Evolutionary conservation across 192 early-diverging fungal genomes (phyloP), one percentile per base, ranked within the genome.

Genomic region (Bifiguratus adelaidae): DNA sequence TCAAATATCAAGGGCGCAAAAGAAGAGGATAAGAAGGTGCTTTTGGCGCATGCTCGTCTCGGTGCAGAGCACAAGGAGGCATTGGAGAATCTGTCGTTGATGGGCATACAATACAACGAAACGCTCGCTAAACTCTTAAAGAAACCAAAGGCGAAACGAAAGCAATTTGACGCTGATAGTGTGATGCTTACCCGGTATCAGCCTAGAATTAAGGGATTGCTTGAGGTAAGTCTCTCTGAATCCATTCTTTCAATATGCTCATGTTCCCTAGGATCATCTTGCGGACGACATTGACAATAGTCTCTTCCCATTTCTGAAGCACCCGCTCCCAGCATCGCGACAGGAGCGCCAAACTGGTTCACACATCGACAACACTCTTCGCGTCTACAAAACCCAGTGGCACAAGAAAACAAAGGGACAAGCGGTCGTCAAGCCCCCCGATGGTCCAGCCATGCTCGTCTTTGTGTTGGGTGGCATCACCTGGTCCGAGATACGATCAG

Each of bases 391-490:
- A 7, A 21, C 37, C 18, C 37, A 40, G 37, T 40, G 37, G 37
- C 37, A 40, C 5, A 40, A 40, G 37, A 40, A 40, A 21, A 21
- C 18, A 21, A 40, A 40, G 37, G 21, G 35, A 41, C 16, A 52
- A 44, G 48, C 30, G 6, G n/a, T 30, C 0, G 7, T 16, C 29
- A 21, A 53, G 48, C 32, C 55, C 53, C n/a, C 65, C 48, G 32
- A 48, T 11, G 83, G 85, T 18, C 65, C 79, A 3, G 67, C 82
- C 26, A 34, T 88, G n/a, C 71, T 89, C 38, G 63, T 92, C 6
- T 91, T 92, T 52, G 69, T 91, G n/a, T 67, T 86, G 30, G 89
- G 89, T 24, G 89, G 89, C 15, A 55, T 83, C 16, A 78, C 81
- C 3, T 82, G 78, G 44, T 82, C 86, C 9, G 89, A 92, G 58